phyloP scores from a whole-genome alignment of 495 filamentous ascomycete genomes.

The Hyphodiscus hymeniophilus region DNA sequence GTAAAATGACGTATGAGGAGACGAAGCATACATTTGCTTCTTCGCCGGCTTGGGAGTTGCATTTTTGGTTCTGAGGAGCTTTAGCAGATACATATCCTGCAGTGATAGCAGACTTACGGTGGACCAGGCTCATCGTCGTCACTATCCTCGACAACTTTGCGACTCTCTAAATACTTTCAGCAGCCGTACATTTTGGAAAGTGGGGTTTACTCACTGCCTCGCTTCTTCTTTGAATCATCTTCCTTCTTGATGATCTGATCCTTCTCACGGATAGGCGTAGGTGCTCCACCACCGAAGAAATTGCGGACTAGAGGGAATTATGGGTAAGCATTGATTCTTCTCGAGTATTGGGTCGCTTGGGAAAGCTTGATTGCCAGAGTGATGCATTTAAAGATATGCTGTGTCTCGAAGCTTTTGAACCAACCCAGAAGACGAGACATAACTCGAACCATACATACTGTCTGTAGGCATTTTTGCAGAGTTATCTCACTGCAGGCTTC shows the following conservation, averaged over 20 bases:
- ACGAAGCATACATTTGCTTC: conserved; percentile 26
- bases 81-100: conserved; percentile 1
- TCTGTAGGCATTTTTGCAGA: conserved; percentile 54
- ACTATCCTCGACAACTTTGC: conserved; percentile 70
- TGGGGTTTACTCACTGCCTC: conserved; percentile 20
- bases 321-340: too few relatives aligned
- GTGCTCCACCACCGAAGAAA: conserved; percentile 65
- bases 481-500: neutral
- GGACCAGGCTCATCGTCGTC: conserved; percentile 52
- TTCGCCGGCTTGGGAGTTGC: conserved; percentile 36
- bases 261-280: conserved; percentile 36
- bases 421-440: too few relatives aligned
- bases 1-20: neutral
- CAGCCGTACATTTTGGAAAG: neutral
- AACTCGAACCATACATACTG: too few relatives aligned
- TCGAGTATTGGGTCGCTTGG: too few relatives aligned
- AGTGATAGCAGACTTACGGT: conserved; percentile 5
- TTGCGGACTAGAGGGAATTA: too few relatives aligned
- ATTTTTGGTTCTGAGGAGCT: conserved; percentile 13
- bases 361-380: too few relatives aligned
- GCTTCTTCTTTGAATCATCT: conserved; percentile 38
- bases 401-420: too few relatives aligned
- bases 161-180: conserved; percentile 37
- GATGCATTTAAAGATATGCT: too few relatives aligned
- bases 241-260: conserved; percentile 32